Base-by-base conservation (phyloP, 495 filamentous ascomycete genomes). In the Acidiella bohemica region DNA sequence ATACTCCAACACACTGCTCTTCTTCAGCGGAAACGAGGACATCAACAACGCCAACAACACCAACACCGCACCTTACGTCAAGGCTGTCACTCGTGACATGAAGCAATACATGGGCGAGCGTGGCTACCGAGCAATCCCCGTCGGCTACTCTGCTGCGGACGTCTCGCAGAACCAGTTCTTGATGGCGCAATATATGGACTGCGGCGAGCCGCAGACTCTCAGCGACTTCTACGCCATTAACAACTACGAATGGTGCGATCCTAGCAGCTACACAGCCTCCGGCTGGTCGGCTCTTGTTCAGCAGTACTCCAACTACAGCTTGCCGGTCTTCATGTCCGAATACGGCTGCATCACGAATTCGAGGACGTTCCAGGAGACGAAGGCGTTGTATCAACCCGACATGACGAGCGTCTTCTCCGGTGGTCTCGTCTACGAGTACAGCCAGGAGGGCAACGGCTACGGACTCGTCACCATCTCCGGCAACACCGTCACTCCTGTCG, bases 1-100 rank as follows among this genome's bases (percentile, higher is more conserved):
- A 53, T 96, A 93, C 63, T 62, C 68, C 65, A 96, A 96, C 67
- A 87, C 81, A 10, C 67, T 94, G 32, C 80, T 83, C 35, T 95
- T 95, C 76, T 94, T 94, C 70, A 92, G 87, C 13, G 88, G 84
- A 27, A 95, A 96, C 59, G 88, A 96, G 64, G 86, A 93, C 47
- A 85, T 94, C 69, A 92, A 96, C 66, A 75, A 81, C 46, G 71
- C 76, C 44, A 67, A 68, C 4, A 88, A 81, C 2, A 85, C 83
- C 35, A 58, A 64, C 39, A 66, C 75, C 31, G 88, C 87, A 8
- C 81, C 83, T 12, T 88, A 84, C 53, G 81, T 96, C 62, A 95
- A 96, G 69, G 88, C 88, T 19, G 78, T n/a, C 25, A 8, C 25
- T n/a, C 5, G 6, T 37, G 34, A 28, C 25, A 28, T n/a, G 25